Evolutionary conservation across 1,284 basidiomycete genomes (phyloP), one percentile per base, ranked within the genome.

Genomic region (Sphaerobolus stellatus): DNA sequence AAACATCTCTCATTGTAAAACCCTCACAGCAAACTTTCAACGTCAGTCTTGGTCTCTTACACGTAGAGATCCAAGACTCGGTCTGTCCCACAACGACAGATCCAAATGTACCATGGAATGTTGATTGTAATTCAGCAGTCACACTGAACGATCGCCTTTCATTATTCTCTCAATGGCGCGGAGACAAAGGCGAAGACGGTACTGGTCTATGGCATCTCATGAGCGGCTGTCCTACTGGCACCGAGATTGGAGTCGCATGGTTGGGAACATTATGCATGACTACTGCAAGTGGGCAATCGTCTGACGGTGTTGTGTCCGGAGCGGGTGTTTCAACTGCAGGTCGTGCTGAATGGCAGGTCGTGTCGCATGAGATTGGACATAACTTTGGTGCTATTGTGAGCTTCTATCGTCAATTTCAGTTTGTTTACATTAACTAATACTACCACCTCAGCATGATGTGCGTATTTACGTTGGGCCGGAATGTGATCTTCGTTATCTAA

Each of bases 241-340:
- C 83, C 8, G 92, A 94, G 72, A 90, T 94, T 50, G 92, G 92
- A 30, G 92, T 95, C 52, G 93, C 93, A 3, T 96, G 92, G 93
- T 79, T 94, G 1, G 88, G 81, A 18, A 90, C 89, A 27, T 66
- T 47, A 33, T 86, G 88, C 66, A 81, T 84, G 62, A 77, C 81
- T 52, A 70, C 68, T 1, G 68, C 85, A 3, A 70, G 75, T 16
- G 77, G 77, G 3, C n/a, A n/a, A n/a, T 75, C 68, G 51, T 65
- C 73, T 4, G 75, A 76, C 1, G 76, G 79, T 5, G 68, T 80
- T 27, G 88, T 92, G 28, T 90, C 87, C 24, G 92, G 93, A 4
- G 91, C 92, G 0, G 92, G 85, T 6, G 91, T 96, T 8, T 91
- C 90, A 6, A 92, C 90, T 4, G 78, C 84, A 22, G 83, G 83